These are phyloP conservation scores for Symbiodinium natans DNA, from an alignment of 73 alveolate genomes.

Conservation along the genomic window DNA sequence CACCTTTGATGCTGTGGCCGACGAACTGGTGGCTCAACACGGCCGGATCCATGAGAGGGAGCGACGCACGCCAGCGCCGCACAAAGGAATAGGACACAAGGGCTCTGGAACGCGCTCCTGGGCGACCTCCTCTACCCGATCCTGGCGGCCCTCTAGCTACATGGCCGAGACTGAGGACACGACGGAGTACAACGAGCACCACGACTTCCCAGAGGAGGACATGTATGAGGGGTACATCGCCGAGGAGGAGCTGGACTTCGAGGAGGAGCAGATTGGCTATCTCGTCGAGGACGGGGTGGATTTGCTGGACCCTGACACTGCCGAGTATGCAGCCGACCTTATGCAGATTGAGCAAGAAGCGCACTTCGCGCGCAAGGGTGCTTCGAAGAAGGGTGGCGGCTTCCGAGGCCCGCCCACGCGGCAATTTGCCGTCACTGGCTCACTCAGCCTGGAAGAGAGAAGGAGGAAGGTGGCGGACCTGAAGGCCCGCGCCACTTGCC, in stretches of 20 bases:
- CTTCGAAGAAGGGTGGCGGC: background rate
- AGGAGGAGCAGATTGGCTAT: slow-evolving; percentile 14
- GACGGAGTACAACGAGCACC: background rate
- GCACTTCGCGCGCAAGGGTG: background rate
- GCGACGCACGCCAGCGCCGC: background rate
- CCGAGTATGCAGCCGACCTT: background rate
- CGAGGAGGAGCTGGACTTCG: background rate
- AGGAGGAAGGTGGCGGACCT: background rate
- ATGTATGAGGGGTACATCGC: background rate
- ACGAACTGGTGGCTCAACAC: slow-evolving; percentile 22
- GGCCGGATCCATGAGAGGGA: background rate
- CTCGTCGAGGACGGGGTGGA: background rate
- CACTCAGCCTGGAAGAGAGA: background rate
- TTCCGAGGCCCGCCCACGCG: background rate
- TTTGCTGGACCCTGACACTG: background rate
- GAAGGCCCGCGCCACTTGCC: background rate
- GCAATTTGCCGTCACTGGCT: background rate
- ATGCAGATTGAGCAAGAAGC: background rate
- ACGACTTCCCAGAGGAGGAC: background rate
- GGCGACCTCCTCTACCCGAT: background rate
- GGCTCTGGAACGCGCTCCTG: no score
- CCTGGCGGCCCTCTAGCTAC: background rate
- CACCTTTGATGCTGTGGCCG: background rate
- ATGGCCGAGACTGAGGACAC: background rate
- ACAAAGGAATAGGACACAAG: background rate